Percentiles rank a stretch among this genome's conserved stretches.
These are phyloP conservation scores for Rauvolfia tetraphylla DNA, from an alignment of 257 asterid species.

Conservation along the genomic window DNA sequence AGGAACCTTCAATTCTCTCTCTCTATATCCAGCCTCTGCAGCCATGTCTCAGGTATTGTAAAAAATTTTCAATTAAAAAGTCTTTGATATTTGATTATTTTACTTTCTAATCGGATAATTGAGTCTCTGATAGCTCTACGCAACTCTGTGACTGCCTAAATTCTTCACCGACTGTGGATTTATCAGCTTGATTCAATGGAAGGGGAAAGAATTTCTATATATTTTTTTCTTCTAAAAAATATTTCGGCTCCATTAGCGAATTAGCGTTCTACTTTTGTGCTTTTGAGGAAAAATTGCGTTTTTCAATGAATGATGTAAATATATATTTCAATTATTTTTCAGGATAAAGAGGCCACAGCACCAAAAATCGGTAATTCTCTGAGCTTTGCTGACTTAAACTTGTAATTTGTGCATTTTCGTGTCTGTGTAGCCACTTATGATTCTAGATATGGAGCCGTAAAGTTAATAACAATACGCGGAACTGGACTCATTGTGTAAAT, in stretches of 20 bases:
- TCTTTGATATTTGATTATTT: neutral
- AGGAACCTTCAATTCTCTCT: constrained; percentile 12
- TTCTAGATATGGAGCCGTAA: neutral
- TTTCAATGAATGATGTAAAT: neutral
- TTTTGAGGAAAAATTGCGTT: neutral
- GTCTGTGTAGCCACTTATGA: neutral
- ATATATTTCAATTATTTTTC: neutral
- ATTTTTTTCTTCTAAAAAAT: neutral
- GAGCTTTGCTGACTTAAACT: neutral
- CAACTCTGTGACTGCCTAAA: neutral
- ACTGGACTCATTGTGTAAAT: neutral
- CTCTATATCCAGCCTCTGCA: constrained; percentile 12
- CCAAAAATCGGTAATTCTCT: neutral
- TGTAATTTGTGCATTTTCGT: neutral
- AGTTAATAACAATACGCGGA: neutral
- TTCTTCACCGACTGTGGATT: neutral
- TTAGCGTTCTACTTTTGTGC: neutral
- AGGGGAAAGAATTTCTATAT: neutral
- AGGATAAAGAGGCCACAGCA: constrained; percentile 23
- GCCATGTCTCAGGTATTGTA: constrained; percentile 42
- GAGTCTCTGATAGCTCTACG: neutral
- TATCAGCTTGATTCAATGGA: constrained; percentile 1
- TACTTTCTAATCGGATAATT: neutral
- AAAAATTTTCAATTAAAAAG: neutral
- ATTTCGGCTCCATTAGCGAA: neutral